Evolutionary conservation across 2,329 filamentous ascomycete species (phyloP), one percentile per base, ranked within the genome.

Genomic region (Pestalotiopsis sp.): DNA sequence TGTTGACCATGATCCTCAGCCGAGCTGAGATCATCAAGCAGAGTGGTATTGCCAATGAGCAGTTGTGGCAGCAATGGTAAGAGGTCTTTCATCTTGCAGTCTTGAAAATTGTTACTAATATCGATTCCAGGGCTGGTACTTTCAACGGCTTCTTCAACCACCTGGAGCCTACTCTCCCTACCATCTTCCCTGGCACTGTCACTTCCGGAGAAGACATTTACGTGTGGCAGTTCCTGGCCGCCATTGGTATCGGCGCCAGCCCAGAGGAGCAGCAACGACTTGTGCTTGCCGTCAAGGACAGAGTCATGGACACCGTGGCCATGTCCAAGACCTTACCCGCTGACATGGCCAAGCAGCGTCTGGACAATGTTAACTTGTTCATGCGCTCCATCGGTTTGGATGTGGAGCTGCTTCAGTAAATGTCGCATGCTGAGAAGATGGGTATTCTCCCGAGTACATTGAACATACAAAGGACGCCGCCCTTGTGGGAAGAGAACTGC

Each of bases 341-440:
- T 17, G 92, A 96, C 68, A 94, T 98, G 90, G 91, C 93, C 13
- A 90, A 90, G 70, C 91, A 94, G 78, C 91, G 95, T 69, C 85
- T 97, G 69, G 91, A 92, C 69, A 97, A 97, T 77, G 96, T 99
- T 74, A 99, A 99, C 79, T 84, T 99, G 68, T 99, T 99, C 81
- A 98, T 99, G 95, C 92, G 94, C 77, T 96, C 95, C 68, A 98
- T 99, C 81, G 96, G 96, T n/a, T 87, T 99, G 78, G 96, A 99
- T 83, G 96, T 99, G 65, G 96, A 98, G 75, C 82, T 91, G 65
- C 81, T 90, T 70, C 80, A 82, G 69, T 84, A 73, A 56, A 20
- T 11, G 27, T 13, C 14, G 57, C 14, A 39, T 23, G 6, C n/a
- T 39, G n/a, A 49, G 38, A 20, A 27, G 17, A n/a, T n/a, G 17